Conservation (phyloP, 2,329 filamentous ascomycete genomes). For the Exserohilum rostratum region DNA sequence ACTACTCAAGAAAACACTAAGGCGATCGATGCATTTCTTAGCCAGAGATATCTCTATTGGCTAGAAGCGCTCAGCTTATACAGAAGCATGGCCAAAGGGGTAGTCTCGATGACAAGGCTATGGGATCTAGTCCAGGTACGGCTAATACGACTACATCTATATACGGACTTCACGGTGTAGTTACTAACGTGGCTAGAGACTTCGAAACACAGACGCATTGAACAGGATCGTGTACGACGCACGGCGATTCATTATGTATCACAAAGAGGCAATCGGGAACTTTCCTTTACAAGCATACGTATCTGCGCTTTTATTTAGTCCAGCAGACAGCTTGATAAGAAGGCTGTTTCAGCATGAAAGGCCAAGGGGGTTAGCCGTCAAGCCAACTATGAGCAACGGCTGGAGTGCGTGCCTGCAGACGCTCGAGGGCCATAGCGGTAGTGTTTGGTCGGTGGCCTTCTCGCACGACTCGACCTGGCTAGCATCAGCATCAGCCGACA, state of each 20-base stretch:
- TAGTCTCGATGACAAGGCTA: neutral
- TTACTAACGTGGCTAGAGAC: neutral
- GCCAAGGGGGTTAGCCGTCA: neutral
- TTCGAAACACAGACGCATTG: neutral
- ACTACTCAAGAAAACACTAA: neutral
- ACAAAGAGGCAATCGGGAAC: conserved; percentile 20
- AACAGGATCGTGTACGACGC: conserved; percentile 17
- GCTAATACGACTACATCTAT: neutral
- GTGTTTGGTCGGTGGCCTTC: conserved; percentile 13
- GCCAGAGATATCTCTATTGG: neutral
- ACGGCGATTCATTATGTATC: conserved; percentile 24
- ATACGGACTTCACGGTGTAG: neutral
- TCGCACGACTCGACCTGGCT: neutral
- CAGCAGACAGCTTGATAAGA: neutral
- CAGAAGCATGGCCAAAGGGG: neutral
- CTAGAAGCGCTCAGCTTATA: neutral
- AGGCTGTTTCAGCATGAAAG: neutral
- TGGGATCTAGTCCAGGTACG: neutral
- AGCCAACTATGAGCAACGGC: neutral
- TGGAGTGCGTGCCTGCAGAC: conserved; percentile 18
- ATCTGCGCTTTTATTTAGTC: conserved; percentile 4
- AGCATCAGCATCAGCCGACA: neutral
- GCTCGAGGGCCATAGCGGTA: conserved; percentile 22
- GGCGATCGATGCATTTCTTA: neutral
- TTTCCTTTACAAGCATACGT: conserved; percentile 10